phyloP scores from a whole-genome alignment of 352 stramenopile genomes.

The Phytopythium kandeliae region DNA sequence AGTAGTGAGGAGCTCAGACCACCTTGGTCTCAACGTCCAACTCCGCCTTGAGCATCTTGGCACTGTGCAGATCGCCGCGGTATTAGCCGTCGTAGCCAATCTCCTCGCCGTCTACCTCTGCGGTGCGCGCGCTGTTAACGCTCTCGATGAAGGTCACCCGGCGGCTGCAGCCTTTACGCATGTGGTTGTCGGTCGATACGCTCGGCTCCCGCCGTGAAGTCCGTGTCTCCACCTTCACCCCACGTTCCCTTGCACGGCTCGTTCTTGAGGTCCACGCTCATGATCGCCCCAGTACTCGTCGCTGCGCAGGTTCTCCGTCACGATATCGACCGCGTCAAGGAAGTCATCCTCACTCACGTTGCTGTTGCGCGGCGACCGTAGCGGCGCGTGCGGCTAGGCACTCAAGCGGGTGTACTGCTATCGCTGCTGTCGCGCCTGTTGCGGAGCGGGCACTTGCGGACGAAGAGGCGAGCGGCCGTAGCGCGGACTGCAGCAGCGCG shows the following conservation, averaged over 20 bases:
- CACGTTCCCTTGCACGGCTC: conserved; percentile 40
- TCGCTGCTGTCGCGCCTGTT: too few relatives aligned
- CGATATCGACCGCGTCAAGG: conserved; percentile 31
- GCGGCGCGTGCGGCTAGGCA: too few relatives aligned
- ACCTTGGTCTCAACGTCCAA: conserved; percentile 60
- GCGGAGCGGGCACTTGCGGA: too few relatives aligned
- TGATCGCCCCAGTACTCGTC: conserved; percentile 63
- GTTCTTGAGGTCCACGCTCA: conserved; percentile 71
- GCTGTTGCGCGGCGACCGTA: too few relatives aligned
- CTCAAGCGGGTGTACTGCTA: too few relatives aligned
- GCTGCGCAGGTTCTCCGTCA: conserved; percentile 36
- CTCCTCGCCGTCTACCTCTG: conserved; percentile 41
- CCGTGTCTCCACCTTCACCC: neutral
- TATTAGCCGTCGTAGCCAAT: conserved; percentile 79
- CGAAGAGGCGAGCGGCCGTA: too few relatives aligned
- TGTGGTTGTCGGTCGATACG: conserved; percentile 47
- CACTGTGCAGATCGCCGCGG: conserved; percentile 76
- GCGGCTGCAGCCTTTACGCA: conserved; percentile 64
- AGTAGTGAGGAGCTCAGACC: conserved; percentile 80
- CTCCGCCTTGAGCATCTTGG: conserved; percentile 56
- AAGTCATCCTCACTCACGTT: conserved; percentile 30
- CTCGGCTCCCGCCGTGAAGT: conserved; percentile 53
- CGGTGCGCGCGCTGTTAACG: conserved; percentile 28
- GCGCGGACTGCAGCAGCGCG: too few relatives aligned
- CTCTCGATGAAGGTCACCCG: conserved; percentile 77